These are phyloP conservation scores for Populus deltoides DNA, from an alignment of 345 rosid genomes.

Conservation along the genomic window DNA sequence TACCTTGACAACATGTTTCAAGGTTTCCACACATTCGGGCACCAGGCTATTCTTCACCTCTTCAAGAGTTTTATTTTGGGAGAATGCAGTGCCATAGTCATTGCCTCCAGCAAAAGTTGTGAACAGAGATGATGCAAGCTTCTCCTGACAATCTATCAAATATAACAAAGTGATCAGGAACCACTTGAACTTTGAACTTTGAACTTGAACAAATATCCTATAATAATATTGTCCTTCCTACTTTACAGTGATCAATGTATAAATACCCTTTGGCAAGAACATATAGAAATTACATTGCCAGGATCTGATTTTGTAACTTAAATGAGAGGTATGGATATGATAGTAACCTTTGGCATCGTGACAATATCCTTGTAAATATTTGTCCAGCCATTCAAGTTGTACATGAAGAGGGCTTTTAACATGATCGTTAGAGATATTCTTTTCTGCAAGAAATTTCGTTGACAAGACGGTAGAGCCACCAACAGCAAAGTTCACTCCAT, in stretches of 20 bases:
- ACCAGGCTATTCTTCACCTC: slow-evolving; percentile 5
- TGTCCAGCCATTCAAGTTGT: neutral
- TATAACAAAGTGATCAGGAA: neutral
- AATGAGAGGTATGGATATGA: too few relatives aligned
- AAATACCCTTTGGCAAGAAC: too few relatives aligned
- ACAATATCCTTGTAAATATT: neutral
- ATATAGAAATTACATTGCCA: too few relatives aligned
- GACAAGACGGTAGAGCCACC: slow-evolving; percentile 3
- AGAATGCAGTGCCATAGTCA: slow-evolving; percentile 8
- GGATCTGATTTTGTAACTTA: too few relatives aligned
- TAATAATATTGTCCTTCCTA: too few relatives aligned
- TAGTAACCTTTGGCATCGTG: neutral
- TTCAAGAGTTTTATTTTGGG: neutral
- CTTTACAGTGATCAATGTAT: too few relatives aligned
- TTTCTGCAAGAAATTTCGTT: neutral
- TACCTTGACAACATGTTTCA: slow-evolving; percentile 8
- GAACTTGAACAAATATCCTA: too few relatives aligned
- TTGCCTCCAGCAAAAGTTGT: slow-evolving; percentile 20
- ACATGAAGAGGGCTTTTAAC: neutral
- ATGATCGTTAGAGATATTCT: neutral
- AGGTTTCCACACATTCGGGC: neutral
- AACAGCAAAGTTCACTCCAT: slow-evolving; percentile 7
- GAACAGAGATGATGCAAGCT: slow-evolving; percentile 15
- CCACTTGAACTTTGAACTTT: too few relatives aligned
- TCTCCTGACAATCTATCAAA: neutral